These are phyloP conservation scores for Alternaria novae-zelandiae DNA, from an alignment of 2,329 filamentous ascomycete species.

Conservation along the genomic window DNA sequence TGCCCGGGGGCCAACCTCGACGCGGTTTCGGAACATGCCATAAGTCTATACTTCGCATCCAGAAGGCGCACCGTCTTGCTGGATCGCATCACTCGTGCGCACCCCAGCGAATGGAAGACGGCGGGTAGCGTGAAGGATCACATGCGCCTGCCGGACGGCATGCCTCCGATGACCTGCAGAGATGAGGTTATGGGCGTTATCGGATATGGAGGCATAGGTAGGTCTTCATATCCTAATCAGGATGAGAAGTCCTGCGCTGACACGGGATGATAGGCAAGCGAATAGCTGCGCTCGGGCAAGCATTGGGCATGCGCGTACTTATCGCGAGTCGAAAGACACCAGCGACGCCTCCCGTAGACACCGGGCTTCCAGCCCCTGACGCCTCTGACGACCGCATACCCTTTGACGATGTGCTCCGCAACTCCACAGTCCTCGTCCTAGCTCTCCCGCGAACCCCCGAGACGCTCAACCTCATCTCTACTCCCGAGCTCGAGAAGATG, in stretches of 20 bases:
- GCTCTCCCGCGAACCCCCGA: conserved; percentile 41
- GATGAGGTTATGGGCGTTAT: conserved; percentile 59
- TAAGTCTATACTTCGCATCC: conserved; percentile 58
- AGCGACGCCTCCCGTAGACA: conserved; percentile 7
- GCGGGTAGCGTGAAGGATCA: conserved; percentile 43
- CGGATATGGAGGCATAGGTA: conserved; percentile 58
- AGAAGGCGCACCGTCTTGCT: conserved; percentile 50
- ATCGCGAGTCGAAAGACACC: conserved; percentile 52
- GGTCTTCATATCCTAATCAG: conserved; percentile 15
- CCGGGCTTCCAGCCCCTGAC: conserved; percentile 8
- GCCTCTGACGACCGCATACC: conserved; percentile 36
- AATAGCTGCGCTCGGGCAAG: conserved; percentile 53
- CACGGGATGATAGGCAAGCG: conserved; percentile 44
- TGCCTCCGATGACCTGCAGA: conserved; percentile 53
- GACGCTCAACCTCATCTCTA: conserved; percentile 43
- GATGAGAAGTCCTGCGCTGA: conserved; percentile 18
- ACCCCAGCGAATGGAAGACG: conserved; percentile 51
- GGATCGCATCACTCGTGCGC: conserved; percentile 28
- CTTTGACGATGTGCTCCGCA: conserved; percentile 47
- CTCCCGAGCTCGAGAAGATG: conserved; percentile 54
- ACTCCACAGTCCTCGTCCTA: conserved; percentile 49
- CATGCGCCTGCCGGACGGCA: conserved; percentile 44
- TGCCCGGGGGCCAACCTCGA: conserved; percentile 57
- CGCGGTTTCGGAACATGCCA: conserved; percentile 58
- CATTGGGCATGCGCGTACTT: conserved; percentile 58